Evolutionary conservation across 768 basidiomycete genomes (phyloP).

Genomic region (Boletus patriciae): DNA sequence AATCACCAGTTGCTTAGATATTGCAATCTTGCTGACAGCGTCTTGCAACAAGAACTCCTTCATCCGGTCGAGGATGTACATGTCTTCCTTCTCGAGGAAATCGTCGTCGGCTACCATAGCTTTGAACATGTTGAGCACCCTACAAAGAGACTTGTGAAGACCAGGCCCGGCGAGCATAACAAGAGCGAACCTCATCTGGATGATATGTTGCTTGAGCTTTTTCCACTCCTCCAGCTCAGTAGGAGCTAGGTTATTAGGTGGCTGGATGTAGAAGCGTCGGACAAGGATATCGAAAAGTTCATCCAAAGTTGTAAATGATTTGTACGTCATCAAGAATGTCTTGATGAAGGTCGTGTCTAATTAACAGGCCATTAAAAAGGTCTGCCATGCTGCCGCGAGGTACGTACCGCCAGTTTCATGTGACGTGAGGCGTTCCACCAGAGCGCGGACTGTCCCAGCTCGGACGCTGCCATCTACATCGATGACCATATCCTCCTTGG

Average conservation of each 20-base stretch:
- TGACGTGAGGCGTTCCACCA: conserved; percentile 87
- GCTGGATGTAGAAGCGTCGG: conserved; percentile 72
- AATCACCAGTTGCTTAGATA: conserved; percentile 71
- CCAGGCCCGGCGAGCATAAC: background rate
- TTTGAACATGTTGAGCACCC: conserved; percentile 89
- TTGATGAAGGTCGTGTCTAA: conserved; percentile 77
- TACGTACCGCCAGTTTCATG: conserved; percentile 82
- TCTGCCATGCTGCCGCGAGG: background rate
- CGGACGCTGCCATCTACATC: conserved; percentile 82
- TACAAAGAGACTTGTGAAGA: conserved; percentile 4
- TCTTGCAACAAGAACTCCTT: conserved; percentile 73
- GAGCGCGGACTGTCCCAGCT: conserved; percentile 81
- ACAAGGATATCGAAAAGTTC: conserved; percentile 82
- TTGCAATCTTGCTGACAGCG: conserved; percentile 60
- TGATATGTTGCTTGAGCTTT: conserved; percentile 80
- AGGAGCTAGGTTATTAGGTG: conserved; percentile 64
- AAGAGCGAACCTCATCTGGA: conserved; percentile 74
- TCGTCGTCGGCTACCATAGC: conserved; percentile 84
- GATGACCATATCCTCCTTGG: conserved; percentile 76
- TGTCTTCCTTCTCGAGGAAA: conserved; percentile 83
- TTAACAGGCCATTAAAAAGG: conserved; percentile 6
- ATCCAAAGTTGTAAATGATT: conserved; percentile 84
- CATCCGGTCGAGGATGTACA: conserved; percentile 77
- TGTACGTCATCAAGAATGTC: conserved; percentile 95
- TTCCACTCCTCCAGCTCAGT: conserved; percentile 76